These are phyloP conservation scores for Melampsora americana DNA, from an alignment of 1,284 basidiomycete species.

Conservation along the genomic window DNA sequence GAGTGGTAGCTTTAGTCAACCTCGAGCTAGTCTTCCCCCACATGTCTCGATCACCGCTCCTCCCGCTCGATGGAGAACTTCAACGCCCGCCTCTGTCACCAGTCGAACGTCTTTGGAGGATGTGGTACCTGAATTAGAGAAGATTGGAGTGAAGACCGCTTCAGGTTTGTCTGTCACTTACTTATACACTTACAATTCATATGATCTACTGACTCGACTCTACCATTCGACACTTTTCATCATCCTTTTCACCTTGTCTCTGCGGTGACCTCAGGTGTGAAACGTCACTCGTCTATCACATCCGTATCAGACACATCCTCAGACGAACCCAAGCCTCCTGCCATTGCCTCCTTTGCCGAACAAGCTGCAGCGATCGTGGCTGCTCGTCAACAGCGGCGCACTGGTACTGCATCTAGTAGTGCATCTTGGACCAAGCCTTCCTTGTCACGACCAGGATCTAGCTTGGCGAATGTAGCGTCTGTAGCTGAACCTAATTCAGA, in stretches of 20 bases:
- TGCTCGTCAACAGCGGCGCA: constrained; percentile 27
- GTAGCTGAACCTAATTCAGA: not conserved
- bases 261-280: not conserved
- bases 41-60: constrained; percentile 29
- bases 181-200: not conserved
- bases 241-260: not conserved
- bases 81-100: constrained; percentile 14
- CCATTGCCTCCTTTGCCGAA: constrained; percentile 36
- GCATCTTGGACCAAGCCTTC: constrained; percentile 9
- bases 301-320: not conserved
- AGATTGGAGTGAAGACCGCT: not conserved
- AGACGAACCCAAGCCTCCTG: not conserved
- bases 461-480: not conserved
- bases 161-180: not conserved
- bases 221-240: no score
- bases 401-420: constrained; percentile 11
- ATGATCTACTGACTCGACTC: not conserved
- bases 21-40: not conserved
- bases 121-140: not conserved
- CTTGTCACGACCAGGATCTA: not conserved
- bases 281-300: not conserved
- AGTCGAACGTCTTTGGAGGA: constrained; percentile 20
- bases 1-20: constrained; percentile 5
- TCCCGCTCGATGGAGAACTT: constrained; percentile 22
- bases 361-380: constrained; percentile 41